Base-by-base conservation (phyloP, 208 protist genomes). In the Crithidia acanthocephali region DNA sequence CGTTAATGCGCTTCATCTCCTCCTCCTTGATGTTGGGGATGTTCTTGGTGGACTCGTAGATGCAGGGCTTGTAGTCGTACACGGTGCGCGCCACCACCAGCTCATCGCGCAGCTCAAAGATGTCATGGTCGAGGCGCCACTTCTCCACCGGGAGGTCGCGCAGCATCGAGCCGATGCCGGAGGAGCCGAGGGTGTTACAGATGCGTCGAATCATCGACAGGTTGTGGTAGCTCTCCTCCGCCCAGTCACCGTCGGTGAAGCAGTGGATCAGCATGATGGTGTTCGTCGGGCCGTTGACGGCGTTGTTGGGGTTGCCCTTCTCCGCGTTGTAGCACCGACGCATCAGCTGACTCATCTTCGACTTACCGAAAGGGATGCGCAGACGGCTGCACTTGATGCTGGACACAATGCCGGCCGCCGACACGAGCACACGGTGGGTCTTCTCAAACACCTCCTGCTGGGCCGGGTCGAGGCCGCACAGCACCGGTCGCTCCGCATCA, bases 351-450 rank as follows among this genome's bases (percentile, higher is more conserved):
- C 84, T 94, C 55, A 98, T 64, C 75, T 95, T 95, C 35, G 91
- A 97, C 76, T 95, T 98, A 23, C 91, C 91, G 74, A 95, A 98
- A 18, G 94, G 94, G 47, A 98, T 91, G 44, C 94, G 86, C 63
- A 97, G 81, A 15, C 92, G 90, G 74, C 76, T 97, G 81, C 92
- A 96, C 66, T 92, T 90, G 81, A 97, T 97, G 74, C 90, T 92
- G 7, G 90, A 93, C 10, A 98, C 78, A 55, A 98, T 93, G 51
- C 90, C 89, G 22, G 84, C 82, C 0, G 90, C 90, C 15, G 92
- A 94, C 13, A 84, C 45, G 1, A 96, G 74, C n/a, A 83, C 76
- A 33, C 90, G 79, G 64, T 95, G 91, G 11, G 86, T 83, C 74
- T 89, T 88, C 76, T 96, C 90, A 60, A 91, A 96, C 40, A 73